Base-by-base conservation (phyloP, 805 yeast species). In the Barnettozyma salicaria region DNA sequence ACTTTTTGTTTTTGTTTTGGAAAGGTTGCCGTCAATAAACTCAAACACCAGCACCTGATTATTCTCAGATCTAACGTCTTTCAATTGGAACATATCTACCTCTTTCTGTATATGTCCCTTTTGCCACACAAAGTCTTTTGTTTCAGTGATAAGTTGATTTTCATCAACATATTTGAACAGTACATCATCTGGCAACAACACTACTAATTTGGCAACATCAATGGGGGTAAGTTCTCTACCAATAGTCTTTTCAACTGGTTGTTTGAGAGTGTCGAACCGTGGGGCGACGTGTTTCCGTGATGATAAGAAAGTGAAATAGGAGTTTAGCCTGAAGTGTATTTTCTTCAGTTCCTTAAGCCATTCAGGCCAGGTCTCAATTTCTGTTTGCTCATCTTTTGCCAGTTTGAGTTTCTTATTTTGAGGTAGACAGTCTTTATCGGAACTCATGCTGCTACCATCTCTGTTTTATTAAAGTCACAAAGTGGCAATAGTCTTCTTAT, bases 91-190 rank as follows among this genome's bases (percentile, higher is more conserved):
- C 27, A 73, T 63, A 51, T 75, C 81, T 9, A 63, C 59, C 27
- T 74, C 77, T 31, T 74, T 72, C 48, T 76, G 80, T 27, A 74
- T 65, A 34, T 64, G 78, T 3, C 82, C 83, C 30, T 59, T 55
- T 4, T 60, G 56, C 46, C 59, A 63, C 30, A 55, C 58, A 45
- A 59, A 62, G 27, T 55, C 55, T 43, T 63, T 63, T 24, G 61
- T 53, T 40, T 63, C 68, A 3, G 58, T 52, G 6, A 55, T 56
- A 9, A 78, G 52, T 47, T 79, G 89, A 50, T 80, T 80, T 53
- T 81, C 87, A 55, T 89, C 96, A 30, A 82, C 78, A 55, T 84
- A 89, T 34, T 77, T 83, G 50, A 79, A 78, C 2, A 76, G 62
- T 10, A 84, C 73, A 33, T 83, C 90, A 19, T 71, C 63, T 0